Conservation (phyloP, 768 basidiomycete genomes). For the Amanita muscaria region DNA sequence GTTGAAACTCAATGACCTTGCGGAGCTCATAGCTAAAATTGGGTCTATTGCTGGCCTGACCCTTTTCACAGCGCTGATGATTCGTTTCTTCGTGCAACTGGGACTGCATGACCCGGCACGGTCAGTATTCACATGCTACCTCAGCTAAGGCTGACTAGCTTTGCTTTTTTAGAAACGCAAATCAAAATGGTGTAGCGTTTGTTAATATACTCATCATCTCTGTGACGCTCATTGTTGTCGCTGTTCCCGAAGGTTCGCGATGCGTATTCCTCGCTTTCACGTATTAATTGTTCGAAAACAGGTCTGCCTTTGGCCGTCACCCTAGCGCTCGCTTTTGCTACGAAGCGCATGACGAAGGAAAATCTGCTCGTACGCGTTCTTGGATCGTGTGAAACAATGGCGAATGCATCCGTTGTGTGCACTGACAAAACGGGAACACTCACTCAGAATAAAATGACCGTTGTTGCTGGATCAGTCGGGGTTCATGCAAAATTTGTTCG, state of each 20-base stretch:
- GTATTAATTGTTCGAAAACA: slow-evolving; percentile 18
- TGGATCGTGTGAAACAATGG: slow-evolving; percentile 98
- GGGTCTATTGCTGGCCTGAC: slow-evolving; percentile 76
- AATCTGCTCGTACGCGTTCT: slow-evolving; percentile 93
- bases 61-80: slow-evolving; percentile 81
- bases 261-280: background rate
- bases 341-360: slow-evolving; percentile 95
- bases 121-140: slow-evolving; percentile 22
- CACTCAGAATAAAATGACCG: slow-evolving; percentile 91
- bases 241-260: slow-evolving; percentile 36
- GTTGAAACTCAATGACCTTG: slow-evolving; percentile 86
- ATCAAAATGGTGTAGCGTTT: slow-evolving; percentile 82
- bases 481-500: slow-evolving; percentile 92
- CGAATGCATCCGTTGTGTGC: slow-evolving; percentile 91
- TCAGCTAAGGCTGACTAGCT: slow-evolving; percentile 1
- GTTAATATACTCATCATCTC: slow-evolving; percentile 91
- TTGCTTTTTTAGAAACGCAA: slow-evolving; percentile 42
- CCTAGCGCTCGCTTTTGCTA: slow-evolving; percentile 92
- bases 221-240: slow-evolving; percentile 64
- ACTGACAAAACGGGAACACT: slow-evolving; percentile 97
- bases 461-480: slow-evolving; percentile 93
- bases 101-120: slow-evolving; percentile 49
- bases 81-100: slow-evolving; percentile 90
- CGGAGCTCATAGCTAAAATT: slow-evolving; percentile 89
- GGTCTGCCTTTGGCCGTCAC: slow-evolving; percentile 94